Evolutionary conservation across 768 basidiomycete species (phyloP), one percentile per base, ranked within the genome.

Genomic region (Mycena epipterygia): DNA sequence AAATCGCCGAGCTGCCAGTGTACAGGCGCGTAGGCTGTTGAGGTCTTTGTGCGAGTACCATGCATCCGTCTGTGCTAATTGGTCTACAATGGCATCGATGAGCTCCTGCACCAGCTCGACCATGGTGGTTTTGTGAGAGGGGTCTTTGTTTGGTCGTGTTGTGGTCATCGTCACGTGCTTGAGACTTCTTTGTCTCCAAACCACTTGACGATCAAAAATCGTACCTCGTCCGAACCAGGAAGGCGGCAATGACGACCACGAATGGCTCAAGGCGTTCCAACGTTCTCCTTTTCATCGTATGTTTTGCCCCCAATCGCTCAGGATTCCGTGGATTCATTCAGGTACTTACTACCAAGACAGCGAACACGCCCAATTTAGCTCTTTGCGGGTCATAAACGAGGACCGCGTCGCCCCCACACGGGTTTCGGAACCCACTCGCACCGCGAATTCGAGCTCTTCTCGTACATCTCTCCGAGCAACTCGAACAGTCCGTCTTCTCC

Each of bases 341-440:
- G 25, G 19, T 14, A 5, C 32, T 35, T 51, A 49, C 4, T 62
- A 62, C 16, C 49, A 37, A 3, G 37, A 52, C 35, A 16, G 5
- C 13, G 19, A 25, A 1, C 61, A 70, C 48, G 29, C 44, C 5
- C 44, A 70, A 2, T 97, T 89, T 71, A 94, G 96, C 0, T 75
- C 89, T 11, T 87, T 98, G 2, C 89, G 96, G 12, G 94, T 98
- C 42, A 91, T 98, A 80, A 98, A 97, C 82, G 96, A 98, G 80
- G 95, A 96, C 75, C 91, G 95, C 23, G 93, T 97, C 48, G 87
- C 86, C 82, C 92, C 9, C 76, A 81, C 21, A 91, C 89, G n/a
- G 97, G 97, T 0, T 98, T 98, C 72, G 95, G 94, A 2, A 92
- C 91, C 0, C 95, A 96, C 80, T 85, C 87, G 12, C 95, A 97